Evolutionary conservation across 352 stramenopile genomes (phyloP), one percentile per base, ranked within the genome.

Genomic region (Globisporangium uncinulatum): DNA sequence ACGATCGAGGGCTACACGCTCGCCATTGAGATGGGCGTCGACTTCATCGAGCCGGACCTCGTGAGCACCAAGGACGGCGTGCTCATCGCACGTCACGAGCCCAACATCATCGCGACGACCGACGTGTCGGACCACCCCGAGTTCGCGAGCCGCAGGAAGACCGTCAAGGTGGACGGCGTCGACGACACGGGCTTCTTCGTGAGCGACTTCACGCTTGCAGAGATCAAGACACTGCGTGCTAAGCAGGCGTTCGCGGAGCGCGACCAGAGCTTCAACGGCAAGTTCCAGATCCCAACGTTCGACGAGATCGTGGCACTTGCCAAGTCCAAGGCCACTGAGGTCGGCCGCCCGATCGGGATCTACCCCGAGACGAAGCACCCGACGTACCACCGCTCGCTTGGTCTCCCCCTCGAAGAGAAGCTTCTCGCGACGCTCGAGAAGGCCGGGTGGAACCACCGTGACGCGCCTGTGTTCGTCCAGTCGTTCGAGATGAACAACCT

Each of bases 21-120:
- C 10, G 90, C 90, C 47, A 81, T 97, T 29, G 75, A 97, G 60
- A 71, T 89, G 7, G 87, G 88, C 19, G 79, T 92, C 11, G 86
- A 97, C 64, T 94, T 89, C 54, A 97, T 97, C 43, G 89, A 98
- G 70, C 83, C 89, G 11, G 90, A 98, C 68, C 73, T 98, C 52
- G 87, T 97, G 1, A 76, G 74, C 29, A 96, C 88, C 19, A 89
- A 86, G 56, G 87, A 97, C 62, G 72, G 74, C 34, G 66, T 90
- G 44, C 73, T 97, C 17, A 65, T 97, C 37, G 80, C 79, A 24
- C 77, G 89, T 14, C 92, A 98, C 69, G 83, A 92, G 54, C 67
- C 92, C 2, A 91, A 96, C 76, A 81, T 98, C 52, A 86, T 91
- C 61, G 69, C 74, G 37, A 97, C 92, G 36, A 97, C 92, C 8